Evolutionary conservation across 2,329 filamentous ascomycete species (phyloP).

Genomic region (Colletotrichum nymphaeae): DNA sequence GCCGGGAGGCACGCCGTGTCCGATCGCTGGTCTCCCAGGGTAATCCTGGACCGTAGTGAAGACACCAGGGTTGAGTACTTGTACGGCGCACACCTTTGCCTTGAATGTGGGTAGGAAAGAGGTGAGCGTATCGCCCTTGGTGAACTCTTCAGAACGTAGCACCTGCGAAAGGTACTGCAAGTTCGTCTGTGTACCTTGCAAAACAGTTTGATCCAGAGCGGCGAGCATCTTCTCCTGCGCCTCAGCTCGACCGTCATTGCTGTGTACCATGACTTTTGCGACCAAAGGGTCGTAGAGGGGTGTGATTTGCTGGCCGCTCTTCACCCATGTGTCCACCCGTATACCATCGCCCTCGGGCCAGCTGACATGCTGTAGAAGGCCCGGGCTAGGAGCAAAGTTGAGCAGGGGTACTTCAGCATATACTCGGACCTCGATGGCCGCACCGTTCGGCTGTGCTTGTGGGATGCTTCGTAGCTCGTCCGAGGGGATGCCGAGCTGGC

Average conservation of each 20-base stretch:
- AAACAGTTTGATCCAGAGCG: background rate
- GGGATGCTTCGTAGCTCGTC: background rate
- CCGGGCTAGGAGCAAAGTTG: slow-evolving; percentile 69
- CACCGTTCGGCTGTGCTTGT: slow-evolving; percentile 39
- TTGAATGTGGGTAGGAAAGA: background rate
- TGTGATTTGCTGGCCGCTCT: slow-evolving; percentile 66
- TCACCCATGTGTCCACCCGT: slow-evolving; percentile 74
- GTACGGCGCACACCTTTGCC: background rate
- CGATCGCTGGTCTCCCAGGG: slow-evolving; percentile 65
- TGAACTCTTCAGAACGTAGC: background rate
- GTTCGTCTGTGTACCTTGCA: slow-evolving; percentile 7
- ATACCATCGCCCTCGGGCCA: slow-evolving; percentile 61
- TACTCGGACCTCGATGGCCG: slow-evolving; percentile 52
- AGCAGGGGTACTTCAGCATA: slow-evolving; percentile 65
- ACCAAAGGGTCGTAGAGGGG: slow-evolving; percentile 69
- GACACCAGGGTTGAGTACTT: background rate
- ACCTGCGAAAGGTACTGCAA: background rate
- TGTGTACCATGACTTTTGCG: slow-evolving; percentile 69
- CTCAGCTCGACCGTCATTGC: slow-evolving; percentile 55
- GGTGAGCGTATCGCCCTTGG: slow-evolving; percentile 1
- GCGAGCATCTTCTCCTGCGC: slow-evolving; percentile 54
- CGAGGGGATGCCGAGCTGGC: background rate
- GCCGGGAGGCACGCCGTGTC: slow-evolving; percentile 67
- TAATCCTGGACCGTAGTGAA: slow-evolving; percentile 63
- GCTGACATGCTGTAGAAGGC: slow-evolving; percentile 65